Base-by-base conservation (phyloP, 176 grass and related monocot species). In the Carex cristatella region DNA sequence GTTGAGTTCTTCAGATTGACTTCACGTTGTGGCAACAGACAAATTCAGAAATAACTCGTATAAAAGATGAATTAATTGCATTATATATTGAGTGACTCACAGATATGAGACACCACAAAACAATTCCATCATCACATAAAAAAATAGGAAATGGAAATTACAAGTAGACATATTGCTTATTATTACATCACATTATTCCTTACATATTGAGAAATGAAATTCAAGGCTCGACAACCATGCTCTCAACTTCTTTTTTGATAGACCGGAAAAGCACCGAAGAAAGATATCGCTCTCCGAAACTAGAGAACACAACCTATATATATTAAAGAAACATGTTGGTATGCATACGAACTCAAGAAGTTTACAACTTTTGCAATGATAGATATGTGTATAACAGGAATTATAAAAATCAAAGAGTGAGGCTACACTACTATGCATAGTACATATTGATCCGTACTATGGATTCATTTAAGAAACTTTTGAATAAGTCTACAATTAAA, bases 271-370 rank as follows among this genome's bases (percentile, higher is more conserved):
- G 86, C 19, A 64, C 79, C 1, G 86, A 83, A 1, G 86, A 88
- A 84, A 88, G 86, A 49, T 88, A 88, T 10, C 80, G 86, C 57
- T 88, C 86, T 15, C 86, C 86, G 65, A 88, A 88, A 68, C 86
- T 88, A 13, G 86, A 80, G 46, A 88, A 88, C 59, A 88, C 80
- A 35, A 66, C 86, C 86, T 88, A 56, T 54, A 76, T 28, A 0
- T 10, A 46, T 46, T 46, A 12, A 10, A 60, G 5, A 83, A 57
- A 0, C 28, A 75, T 51, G 0, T 27, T 54, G n/a, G 4, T 54
- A 7, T 30, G 10, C 10, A 30, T 19, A 74, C 23, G 19, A 27
- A 53, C 12, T 23, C 23, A 23, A 23, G 23, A 23, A 23, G 23
- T 23, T 23, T 23, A 23, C 23, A 23, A 23, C 23, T 23, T 23